These are phyloP conservation scores for Eucalyptus brandiana DNA, from an alignment of 345 rosid species.

Conservation along the genomic window DNA sequence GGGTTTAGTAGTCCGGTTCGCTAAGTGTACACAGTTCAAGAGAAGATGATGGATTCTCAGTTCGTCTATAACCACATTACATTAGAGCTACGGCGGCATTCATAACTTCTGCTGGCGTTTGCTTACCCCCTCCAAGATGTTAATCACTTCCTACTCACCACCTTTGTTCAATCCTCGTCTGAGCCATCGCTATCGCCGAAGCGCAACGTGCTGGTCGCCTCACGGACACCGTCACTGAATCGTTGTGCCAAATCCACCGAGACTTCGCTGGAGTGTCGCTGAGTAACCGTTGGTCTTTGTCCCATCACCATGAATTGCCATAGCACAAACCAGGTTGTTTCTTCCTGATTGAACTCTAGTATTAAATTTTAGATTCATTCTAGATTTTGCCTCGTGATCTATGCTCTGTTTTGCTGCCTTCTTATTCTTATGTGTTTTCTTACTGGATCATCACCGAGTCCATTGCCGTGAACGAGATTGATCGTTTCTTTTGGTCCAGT, in stretches of 20 bases:
- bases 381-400: background rate
- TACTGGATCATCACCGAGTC: background rate
- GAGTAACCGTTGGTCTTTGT: background rate
- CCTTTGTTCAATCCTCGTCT: background rate
- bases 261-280: background rate
- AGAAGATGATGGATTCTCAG: background rate
- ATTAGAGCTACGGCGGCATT: background rate
- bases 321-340: background rate
- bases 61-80: background rate
- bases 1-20: conserved; percentile 57
- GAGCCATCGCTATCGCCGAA: background rate
- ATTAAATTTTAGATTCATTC: background rate
- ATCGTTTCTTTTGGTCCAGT: background rate
- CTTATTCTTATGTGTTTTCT: background rate
- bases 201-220: background rate
- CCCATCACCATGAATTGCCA: background rate
- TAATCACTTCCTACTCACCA: background rate
- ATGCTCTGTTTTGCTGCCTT: background rate
- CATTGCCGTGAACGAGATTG: background rate
- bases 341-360: background rate
- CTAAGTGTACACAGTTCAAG: background rate
- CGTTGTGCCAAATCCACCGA: background rate
- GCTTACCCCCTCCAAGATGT: background rate
- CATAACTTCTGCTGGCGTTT: background rate
- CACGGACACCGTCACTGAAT: background rate